Percentiles rank a stretch among this genome's conserved stretches.
phyloP scores from a whole-genome alignment of 768 basidiomycete species.

The Kwoniella mangroviensis region DNA sequence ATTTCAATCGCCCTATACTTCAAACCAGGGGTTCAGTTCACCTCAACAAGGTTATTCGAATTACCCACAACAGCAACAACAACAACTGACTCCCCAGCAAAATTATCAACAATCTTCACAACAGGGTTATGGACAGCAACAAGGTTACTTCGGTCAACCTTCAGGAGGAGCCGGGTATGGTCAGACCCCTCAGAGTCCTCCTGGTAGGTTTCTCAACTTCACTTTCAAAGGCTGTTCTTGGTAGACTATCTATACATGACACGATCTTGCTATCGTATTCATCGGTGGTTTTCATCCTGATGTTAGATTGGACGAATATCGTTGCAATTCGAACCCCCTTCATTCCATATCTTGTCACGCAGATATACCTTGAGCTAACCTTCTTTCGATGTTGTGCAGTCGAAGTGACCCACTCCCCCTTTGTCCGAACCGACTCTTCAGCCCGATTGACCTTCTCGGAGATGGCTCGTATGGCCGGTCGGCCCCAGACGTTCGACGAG shows the following conservation, averaged over 20 bases:
- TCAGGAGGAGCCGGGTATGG: constrained; percentile 8
- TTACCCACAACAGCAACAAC: constrained; percentile 11
- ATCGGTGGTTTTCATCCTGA: too few species aligned
- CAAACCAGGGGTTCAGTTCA: neutral
- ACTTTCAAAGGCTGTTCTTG: too few species aligned
- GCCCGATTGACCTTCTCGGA: constrained; percentile 53
- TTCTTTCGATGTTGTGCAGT: constrained; percentile 28
- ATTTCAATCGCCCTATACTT: neutral
- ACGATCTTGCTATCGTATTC: too few species aligned
- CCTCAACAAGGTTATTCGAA: constrained; percentile 9
- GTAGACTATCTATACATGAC: too few species aligned
- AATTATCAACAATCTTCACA: constrained; percentile 3
- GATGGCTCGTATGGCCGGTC: constrained; percentile 51
- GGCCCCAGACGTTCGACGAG: constrained; percentile 71
- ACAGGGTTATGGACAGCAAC: constrained; percentile 1
- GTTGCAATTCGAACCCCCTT: too few species aligned
- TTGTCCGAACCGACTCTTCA: constrained; percentile 52
- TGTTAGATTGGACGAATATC: too few species aligned
- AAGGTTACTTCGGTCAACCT: constrained; percentile 26
- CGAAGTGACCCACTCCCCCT: constrained; percentile 57
- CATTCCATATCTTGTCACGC: too few species aligned
- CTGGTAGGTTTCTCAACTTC: constrained; percentile 32
- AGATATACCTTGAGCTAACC: neutral
- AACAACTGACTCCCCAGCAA: neutral
- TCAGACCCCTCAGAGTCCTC: constrained; percentile 40